Evolutionary conservation across 2,329 filamentous ascomycete species (phyloP).

Genomic region (Saccharata proteae): DNA sequence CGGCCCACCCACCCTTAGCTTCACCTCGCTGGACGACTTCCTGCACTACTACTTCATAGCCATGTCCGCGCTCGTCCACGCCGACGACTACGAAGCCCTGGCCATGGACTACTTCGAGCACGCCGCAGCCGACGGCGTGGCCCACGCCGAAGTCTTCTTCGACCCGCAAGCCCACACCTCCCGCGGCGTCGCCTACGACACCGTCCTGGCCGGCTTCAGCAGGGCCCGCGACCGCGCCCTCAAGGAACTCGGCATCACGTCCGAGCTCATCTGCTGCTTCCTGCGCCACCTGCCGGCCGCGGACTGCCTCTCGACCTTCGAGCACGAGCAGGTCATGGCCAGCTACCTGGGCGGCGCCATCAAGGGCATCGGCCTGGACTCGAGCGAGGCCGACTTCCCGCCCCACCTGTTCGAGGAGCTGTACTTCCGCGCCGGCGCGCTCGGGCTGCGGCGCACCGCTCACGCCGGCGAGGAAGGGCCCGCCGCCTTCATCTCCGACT

Average conservation of each 20-base stretch:
- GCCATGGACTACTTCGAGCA: slow-evolving; percentile 59
- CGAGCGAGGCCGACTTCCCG: slow-evolving; percentile 37
- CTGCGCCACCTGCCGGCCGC: slow-evolving; percentile 54
- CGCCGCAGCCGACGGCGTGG: slow-evolving; percentile 52
- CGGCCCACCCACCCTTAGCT: too few relatives aligned
- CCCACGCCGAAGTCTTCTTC: slow-evolving; percentile 69
- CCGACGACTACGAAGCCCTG: slow-evolving; percentile 59
- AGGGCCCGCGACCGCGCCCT: slow-evolving; percentile 49
- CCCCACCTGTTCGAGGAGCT: slow-evolving; percentile 47
- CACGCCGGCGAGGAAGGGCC: slow-evolving; percentile 70
- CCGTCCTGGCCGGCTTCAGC: slow-evolving; percentile 51
- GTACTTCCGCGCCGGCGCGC: slow-evolving; percentile 41
- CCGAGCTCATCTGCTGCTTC: slow-evolving; percentile 59
- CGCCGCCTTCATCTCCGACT: slow-evolving; percentile 49
- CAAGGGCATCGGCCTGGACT: slow-evolving; percentile 55
- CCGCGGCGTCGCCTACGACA: slow-evolving; percentile 50
- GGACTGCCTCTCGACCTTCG: slow-evolving; percentile 40
- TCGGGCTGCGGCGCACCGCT: slow-evolving; percentile 51
- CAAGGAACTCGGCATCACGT: slow-evolving; percentile 50
- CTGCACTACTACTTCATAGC: slow-evolving; percentile 68
- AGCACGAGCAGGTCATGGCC: slow-evolving; percentile 31
- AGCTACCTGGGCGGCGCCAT: slow-evolving; percentile 41
- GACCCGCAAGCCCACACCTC: slow-evolving; percentile 64
- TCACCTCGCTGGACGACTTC: slow-evolving; percentile 65
- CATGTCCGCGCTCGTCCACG: slow-evolving; percentile 54